Evolutionary conservation across 1,284 basidiomycete species (phyloP).

Genomic region (Ustilago crameri): DNA sequence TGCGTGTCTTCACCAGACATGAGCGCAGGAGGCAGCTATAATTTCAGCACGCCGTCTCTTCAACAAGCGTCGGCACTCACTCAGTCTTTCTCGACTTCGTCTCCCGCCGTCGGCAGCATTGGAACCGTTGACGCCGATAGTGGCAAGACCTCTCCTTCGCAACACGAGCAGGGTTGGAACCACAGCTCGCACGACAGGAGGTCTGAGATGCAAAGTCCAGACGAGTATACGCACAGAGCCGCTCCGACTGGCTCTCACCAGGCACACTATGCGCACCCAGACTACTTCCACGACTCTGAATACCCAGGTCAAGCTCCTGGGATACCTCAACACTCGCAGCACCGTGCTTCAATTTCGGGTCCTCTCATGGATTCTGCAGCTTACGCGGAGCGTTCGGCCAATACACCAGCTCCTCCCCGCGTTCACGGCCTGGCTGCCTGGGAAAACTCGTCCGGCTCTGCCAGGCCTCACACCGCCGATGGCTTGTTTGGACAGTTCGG

Average conservation of each 20-base stretch:
- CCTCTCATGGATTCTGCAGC: slow-evolving; percentile 44
- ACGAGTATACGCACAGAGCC: slow-evolving; percentile 18
- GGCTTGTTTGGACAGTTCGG: slow-evolving; percentile 59
- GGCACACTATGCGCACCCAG: slow-evolving; percentile 6
- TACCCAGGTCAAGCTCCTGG: slow-evolving; percentile 10
- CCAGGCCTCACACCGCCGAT: slow-evolving; percentile 63
- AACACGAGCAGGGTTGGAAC: slow-evolving; percentile 26
- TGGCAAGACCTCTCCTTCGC: slow-evolving; percentile 25
- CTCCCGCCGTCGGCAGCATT: slow-evolving; percentile 25
- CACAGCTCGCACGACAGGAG: slow-evolving; percentile 18
- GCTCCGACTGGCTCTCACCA: slow-evolving; percentile 7
- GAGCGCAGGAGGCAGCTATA: slow-evolving; percentile 35
- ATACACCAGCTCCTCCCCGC: slow-evolving; percentile 43
- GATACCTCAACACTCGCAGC: slow-evolving; percentile 40
- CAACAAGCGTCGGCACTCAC: slow-evolving; percentile 27
- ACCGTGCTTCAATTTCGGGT: slow-evolving; percentile 55
- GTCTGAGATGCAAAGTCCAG: slow-evolving; percentile 11
- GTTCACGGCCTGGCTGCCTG: slow-evolving; percentile 55
- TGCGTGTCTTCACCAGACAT: slow-evolving; percentile 32
- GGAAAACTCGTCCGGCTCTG: slow-evolving; percentile 52
- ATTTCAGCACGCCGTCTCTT: slow-evolving; percentile 33
- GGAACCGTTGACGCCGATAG: slow-evolving; percentile 20
- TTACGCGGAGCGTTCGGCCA: slow-evolving; percentile 15
- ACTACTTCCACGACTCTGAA: too few relatives aligned
- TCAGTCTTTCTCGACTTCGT: slow-evolving; percentile 24